Conservation (phyloP, 768 basidiomycete genomes). For the Boletus patriciae region DNA sequence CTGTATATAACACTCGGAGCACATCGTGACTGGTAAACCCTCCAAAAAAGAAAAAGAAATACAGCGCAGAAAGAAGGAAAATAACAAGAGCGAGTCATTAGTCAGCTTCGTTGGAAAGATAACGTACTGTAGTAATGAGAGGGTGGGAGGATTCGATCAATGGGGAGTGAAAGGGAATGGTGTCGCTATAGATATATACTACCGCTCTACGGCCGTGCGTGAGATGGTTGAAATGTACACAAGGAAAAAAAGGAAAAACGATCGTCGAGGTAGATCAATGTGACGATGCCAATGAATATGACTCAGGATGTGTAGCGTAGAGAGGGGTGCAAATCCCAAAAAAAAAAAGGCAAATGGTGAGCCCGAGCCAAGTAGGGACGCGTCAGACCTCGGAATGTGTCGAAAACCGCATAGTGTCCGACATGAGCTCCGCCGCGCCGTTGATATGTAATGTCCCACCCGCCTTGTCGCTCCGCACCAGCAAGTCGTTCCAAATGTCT, state of each 20-base stretch:
- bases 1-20: not conserved
- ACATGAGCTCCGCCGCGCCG: slow-evolving; percentile 39
- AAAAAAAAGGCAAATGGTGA: not conserved
- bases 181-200: slow-evolving; percentile 12
- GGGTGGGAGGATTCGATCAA: too few species aligned
- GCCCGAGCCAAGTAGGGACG: not conserved
- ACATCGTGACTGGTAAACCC: not conserved
- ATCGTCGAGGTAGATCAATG: slow-evolving; percentile 1
- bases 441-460: slow-evolving; percentile 70
- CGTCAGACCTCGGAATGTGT: slow-evolving; percentile 21
- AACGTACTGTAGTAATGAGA: slow-evolving; percentile 3
- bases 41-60: not conserved
- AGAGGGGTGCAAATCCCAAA: not conserved
- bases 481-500: slow-evolving; percentile 66
- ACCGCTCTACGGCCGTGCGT: slow-evolving; percentile 6
- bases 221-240: slow-evolving; percentile 10
- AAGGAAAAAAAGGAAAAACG: not conserved
- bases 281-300: not conserved
- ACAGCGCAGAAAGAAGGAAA: not conserved
- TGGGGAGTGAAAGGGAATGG: not conserved
- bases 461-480: slow-evolving; percentile 64
- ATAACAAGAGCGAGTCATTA: not conserved
- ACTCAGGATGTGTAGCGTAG: not conserved
- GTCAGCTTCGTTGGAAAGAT: not conserved
- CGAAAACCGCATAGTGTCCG: slow-evolving; percentile 45